Evolutionary conservation across 129 eudicot genomes (phyloP), one percentile per base, ranked within the genome.

Genomic region (Tagetes erecta): DNA sequence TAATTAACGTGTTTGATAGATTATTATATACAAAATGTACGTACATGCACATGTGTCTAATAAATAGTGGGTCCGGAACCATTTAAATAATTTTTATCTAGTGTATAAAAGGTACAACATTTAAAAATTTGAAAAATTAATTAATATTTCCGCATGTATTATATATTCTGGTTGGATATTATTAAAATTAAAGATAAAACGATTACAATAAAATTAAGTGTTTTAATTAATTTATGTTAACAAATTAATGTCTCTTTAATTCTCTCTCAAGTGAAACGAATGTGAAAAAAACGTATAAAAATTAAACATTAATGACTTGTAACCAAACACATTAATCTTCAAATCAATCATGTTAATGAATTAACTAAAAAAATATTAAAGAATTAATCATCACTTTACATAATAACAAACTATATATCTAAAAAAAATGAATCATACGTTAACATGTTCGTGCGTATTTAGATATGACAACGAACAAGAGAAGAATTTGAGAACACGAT

Each of bases 401-500:
- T 71, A 38, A 70, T 30, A 52, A 58, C 78, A 71, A 76, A 64
- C 63, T 44, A 63, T 52, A 60, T 46, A 49, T 50, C 6, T 38
- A 34, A 36, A 13, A 62, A 62, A 35, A 77, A 75, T 39, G 52
- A 75, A 50, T 3, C 39, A 73, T 39, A 47, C 39, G 58, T 38
- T 40, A 41, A 50, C 31, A 76, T 50, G 36, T 70, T 68, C n/a
- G 50, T 70, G 63, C n/a, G 50, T 40, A 12, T 49, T 44, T 70
- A 92, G 70, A 83, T 81, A 81, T 80, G 91, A 58, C 98, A 92
- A 83, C 89, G 86, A 77, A 92, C 86, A 77, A 89, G 74, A 46
- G 94, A 63, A 50, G 98, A 75, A 31, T 88, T 78, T 0, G 91
- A 77, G 80, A 89, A 87, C 80, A 82, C 88, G 30, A 89, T 83